Evolutionary conservation across 306 rosid genomes (phyloP).

Genomic region (Trifolium subterraneum): DNA sequence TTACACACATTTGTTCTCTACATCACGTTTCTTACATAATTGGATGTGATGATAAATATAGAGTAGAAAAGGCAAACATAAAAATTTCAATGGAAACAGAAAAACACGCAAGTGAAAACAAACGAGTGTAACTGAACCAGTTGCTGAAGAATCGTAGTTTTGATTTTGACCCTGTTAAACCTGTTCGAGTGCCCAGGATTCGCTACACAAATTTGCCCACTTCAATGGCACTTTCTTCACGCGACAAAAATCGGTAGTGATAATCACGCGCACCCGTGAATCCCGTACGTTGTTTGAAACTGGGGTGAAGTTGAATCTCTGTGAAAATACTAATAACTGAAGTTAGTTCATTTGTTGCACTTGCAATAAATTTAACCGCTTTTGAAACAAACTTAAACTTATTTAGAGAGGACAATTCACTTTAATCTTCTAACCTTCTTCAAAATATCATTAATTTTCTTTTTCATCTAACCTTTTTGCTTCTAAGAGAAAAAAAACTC

Average conservation of each 20-base stretch:
- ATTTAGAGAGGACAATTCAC: conserved; percentile 11
- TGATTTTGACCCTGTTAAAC: conserved; percentile 49
- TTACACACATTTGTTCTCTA: not conserved
- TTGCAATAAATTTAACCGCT: conserved; percentile 47
- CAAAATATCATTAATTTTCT: not conserved
- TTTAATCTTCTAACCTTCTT: not conserved
- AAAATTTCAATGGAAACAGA: not conserved
- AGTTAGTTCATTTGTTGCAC: conserved; percentile 37
- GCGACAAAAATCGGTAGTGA: not conserved
- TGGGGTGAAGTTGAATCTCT: conserved; percentile 36
- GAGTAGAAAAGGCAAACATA: not conserved
- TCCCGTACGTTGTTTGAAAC: conserved; percentile 41
- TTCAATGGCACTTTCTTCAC: conserved; percentile 18
- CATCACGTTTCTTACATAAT: conserved; percentile 7
- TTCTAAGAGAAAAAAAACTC: too few species aligned
- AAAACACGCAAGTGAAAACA: conserved; percentile 14
- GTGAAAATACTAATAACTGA: conserved; percentile 7
- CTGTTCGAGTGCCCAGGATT: conserved; percentile 38
- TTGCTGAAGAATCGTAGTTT: conserved; percentile 37
- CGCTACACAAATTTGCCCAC: conserved; percentile 39
- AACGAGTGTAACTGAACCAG: conserved; percentile 40
- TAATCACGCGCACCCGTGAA: conserved; percentile 40
- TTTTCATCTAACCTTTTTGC: too few species aligned
- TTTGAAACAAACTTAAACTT: conserved; percentile 39
- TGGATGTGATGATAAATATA: not conserved